Conservation (phyloP, 441 rosid species). For the Jatropha podagrica region DNA sequence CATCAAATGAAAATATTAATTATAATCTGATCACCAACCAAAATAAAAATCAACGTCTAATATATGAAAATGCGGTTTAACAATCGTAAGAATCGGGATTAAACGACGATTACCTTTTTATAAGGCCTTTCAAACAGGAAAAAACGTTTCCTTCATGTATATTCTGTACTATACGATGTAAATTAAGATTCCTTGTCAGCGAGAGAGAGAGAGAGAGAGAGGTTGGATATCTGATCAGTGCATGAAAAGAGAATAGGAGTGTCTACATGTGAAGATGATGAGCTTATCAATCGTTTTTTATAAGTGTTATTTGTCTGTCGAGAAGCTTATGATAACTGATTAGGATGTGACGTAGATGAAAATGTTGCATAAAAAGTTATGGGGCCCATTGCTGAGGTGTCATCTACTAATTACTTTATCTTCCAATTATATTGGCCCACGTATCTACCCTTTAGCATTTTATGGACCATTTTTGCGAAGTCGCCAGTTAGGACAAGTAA, state of each 20-base stretch:
- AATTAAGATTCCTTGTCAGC: background rate
- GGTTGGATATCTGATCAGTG: background rate
- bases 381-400: slow-evolving; percentile 5
- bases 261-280: background rate
- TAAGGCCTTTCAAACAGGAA: background rate
- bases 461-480: background rate
- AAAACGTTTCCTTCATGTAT: background rate
- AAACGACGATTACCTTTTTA: slow-evolving; percentile 4
- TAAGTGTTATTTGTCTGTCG: background rate
- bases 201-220: background rate
- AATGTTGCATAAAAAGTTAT: background rate
- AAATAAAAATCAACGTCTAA: too few species aligned
- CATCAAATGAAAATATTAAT: background rate
- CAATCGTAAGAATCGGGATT: background rate
- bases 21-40: too few species aligned
- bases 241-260: background rate
- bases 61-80: background rate
- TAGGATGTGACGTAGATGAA: background rate
- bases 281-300: slow-evolving; percentile 2
- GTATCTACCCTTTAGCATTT: background rate
- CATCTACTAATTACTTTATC: background rate
- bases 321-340: slow-evolving; percentile 3
- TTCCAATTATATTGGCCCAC: slow-evolving; percentile 6
- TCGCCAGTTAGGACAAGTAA: slow-evolving; percentile 13
- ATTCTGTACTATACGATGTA: background rate